phyloP scores from a whole-genome alignment of 179 eudicot species.

The Spinacia oleracea region DNA sequence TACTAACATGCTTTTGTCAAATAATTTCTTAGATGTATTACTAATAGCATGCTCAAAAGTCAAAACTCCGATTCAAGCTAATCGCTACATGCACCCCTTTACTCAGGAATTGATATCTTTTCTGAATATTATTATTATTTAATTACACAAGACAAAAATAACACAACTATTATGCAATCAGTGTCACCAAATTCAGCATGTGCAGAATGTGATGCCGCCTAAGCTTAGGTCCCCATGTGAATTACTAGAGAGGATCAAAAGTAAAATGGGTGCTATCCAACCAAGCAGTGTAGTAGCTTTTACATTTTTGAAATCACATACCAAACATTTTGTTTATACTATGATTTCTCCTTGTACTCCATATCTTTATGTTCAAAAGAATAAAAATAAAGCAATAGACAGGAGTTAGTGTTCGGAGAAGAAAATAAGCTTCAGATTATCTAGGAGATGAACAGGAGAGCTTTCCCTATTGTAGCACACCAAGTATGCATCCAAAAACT shows the following conservation, averaged over 20 bases:
- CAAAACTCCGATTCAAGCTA: neutral
- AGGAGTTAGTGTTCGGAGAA: neutral
- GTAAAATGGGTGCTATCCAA: conserved; percentile 31
- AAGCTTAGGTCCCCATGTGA: conserved; percentile 26
- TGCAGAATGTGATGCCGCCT: conserved; percentile 28
- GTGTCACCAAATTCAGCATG: conserved; percentile 13
- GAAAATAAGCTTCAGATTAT: conserved; percentile 8
- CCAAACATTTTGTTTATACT: neutral
- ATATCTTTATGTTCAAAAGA: neutral
- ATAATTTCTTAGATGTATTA: no score
- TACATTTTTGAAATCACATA: conserved; percentile 3
- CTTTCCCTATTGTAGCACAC: neutral
- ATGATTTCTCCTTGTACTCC: neutral
- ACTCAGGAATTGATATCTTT: neutral
- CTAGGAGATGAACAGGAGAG: neutral
- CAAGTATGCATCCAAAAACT: neutral
- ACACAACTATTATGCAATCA: neutral
- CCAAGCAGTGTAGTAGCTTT: conserved; percentile 24
- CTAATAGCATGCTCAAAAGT: no score
- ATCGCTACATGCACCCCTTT: no score
- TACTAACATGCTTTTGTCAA: neutral
- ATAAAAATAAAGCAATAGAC: conserved; percentile 2
- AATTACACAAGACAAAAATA: conserved; percentile 3
- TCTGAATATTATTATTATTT: neutral
- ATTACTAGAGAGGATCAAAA: conserved; percentile 20